These are phyloP conservation scores for Mucor plumbeus DNA, from an alignment of 371 early-diverging fungal genomes.

Conservation along the genomic window DNA sequence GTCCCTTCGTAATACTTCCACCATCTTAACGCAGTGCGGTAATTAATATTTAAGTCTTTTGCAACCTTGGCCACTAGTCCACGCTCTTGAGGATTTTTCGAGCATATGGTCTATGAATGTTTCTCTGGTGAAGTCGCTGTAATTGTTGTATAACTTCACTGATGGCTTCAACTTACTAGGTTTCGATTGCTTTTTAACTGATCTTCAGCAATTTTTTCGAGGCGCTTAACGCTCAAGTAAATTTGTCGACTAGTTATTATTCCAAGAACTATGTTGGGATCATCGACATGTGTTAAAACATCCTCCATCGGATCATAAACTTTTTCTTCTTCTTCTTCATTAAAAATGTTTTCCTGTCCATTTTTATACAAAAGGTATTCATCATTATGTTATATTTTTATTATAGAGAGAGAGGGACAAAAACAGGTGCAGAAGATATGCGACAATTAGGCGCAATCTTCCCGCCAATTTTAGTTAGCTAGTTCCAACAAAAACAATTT, in stretches of 20 bases:
- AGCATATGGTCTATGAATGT: constrained; percentile 26
- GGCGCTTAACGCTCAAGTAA: constrained; percentile 22
- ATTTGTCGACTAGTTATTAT: constrained; percentile 17
- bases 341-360: too few species aligned
- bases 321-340: too few species aligned
- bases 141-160: constrained; percentile 19
- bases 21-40: constrained; percentile 19
- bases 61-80: constrained; percentile 27
- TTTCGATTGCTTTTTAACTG: constrained; percentile 19
- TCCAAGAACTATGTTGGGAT: too few species aligned
- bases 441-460: background rate
- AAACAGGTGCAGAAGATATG: too few species aligned
- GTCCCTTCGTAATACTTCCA: constrained; percentile 10
- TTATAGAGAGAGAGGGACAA: background rate
- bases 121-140: constrained; percentile 19
- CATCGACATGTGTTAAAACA: too few species aligned
- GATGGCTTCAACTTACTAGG: constrained; percentile 15
- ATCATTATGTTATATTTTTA: too few species aligned
- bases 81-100: constrained; percentile 24
- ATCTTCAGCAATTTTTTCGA: constrained; percentile 17
- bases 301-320: too few species aligned
- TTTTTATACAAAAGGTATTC: too few species aligned
- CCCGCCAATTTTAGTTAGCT: too few species aligned
- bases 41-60: constrained; percentile 23
- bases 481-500: too few species aligned